phyloP scores from a whole-genome alignment of 2,329 filamentous ascomycete species.

The Ophiostoma ips region DNA sequence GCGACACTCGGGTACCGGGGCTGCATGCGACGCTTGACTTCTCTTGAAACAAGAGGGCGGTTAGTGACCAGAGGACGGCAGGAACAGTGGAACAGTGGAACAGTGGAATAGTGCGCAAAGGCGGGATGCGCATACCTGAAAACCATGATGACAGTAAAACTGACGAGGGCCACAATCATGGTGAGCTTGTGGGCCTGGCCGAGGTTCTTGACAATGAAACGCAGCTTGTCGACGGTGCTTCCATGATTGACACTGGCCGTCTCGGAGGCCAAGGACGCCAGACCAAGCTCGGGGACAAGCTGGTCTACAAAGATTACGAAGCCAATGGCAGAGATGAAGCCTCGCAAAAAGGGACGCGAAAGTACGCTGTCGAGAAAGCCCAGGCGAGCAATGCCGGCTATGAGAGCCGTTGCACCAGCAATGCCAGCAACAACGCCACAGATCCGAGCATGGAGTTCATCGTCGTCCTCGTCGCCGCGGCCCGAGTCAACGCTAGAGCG shows the following conservation, averaged over 20 bases:
- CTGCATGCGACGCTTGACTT: conserved; percentile 68
- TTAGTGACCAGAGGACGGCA: neutral
- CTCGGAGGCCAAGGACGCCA: conserved; percentile 51
- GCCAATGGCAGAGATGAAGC: conserved; percentile 94
- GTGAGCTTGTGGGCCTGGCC: conserved; percentile 60
- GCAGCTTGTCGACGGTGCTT: conserved; percentile 72
- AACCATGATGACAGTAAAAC: conserved; percentile 83
- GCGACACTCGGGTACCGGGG: conserved; percentile 67
- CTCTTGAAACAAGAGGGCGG: conserved; percentile 42
- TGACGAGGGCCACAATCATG: conserved; percentile 58
- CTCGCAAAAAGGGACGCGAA: conserved; percentile 79
- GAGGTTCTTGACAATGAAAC: conserved; percentile 60
- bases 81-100: neutral
- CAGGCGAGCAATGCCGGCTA: conserved; percentile 69
- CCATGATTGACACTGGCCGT: conserved; percentile 57
- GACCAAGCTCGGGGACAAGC: conserved; percentile 76
- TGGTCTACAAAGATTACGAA: conserved; percentile 95
- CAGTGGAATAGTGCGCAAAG: too few species aligned
- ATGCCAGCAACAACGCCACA: conserved; percentile 81
- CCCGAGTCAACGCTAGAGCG: conserved; percentile 61
- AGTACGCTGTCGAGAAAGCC: conserved; percentile 92
- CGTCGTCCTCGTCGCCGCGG: conserved; percentile 48
- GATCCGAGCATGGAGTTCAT: conserved; percentile 59
- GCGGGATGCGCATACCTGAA: conserved; percentile 66
- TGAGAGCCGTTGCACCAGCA: conserved; percentile 75